Evolutionary conservation across 2,329 filamentous ascomycete genomes (phyloP).

Genomic region (Fusarium vanettenii): DNA sequence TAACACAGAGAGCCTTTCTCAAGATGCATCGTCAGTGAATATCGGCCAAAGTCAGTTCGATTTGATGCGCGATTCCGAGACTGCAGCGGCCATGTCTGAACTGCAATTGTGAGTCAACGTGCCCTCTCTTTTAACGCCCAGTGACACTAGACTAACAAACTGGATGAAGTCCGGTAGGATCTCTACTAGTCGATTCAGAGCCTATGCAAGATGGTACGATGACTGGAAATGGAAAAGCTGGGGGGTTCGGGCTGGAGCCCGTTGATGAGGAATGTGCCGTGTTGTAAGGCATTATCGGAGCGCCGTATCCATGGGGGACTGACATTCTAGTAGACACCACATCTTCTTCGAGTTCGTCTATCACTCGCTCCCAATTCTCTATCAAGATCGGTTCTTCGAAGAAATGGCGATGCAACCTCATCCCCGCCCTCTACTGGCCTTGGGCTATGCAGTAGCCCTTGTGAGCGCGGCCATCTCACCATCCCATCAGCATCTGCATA

Average conservation of each 20-base stretch:
- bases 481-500: neutral
- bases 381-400: neutral
- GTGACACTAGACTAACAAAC: neutral
- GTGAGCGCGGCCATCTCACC: neutral
- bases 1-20: neutral
- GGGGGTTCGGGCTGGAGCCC: neutral
- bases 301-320: accelerated
- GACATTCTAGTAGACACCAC: neutral
- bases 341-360: neutral
- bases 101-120: neutral
- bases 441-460: neutral
- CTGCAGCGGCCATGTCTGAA: neutral
- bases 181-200: accelerated
- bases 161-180: neutral
- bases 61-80: neutral
- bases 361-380: neutral
- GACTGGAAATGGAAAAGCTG: neutral
- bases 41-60: neutral
- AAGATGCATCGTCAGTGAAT: neutral
- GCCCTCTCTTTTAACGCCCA: neutral
- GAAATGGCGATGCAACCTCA: neutral
- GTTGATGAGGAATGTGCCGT: neutral
- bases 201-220: neutral
- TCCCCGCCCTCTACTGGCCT: neutral
- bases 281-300: neutral